Conservation (phyloP, 257 asterid genomes). For the Osmanthus fragrans region DNA sequence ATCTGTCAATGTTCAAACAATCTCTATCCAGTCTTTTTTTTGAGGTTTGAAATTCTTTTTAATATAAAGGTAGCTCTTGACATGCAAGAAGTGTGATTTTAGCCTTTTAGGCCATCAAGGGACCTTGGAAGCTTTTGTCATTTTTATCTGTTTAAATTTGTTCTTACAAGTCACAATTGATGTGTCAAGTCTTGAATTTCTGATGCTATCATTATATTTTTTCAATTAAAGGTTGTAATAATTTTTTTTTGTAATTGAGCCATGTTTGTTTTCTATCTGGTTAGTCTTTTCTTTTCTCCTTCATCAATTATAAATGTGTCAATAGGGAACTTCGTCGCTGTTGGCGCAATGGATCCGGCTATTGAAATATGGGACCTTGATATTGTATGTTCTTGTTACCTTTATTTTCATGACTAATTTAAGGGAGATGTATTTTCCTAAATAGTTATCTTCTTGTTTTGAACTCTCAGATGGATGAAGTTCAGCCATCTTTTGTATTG, state of each 20-base stretch:
- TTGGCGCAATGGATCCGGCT: conserved; percentile 91
- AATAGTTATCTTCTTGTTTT: conserved; percentile 9
- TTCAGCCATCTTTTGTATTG: conserved; percentile 71
- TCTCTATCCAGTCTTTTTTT: not conserved
- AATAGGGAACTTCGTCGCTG: conserved; percentile 83
- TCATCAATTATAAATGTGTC: conserved; percentile 1
- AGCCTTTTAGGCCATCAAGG: not conserved
- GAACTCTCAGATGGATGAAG: conserved; percentile 75
- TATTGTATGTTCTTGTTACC: conserved; percentile 48
- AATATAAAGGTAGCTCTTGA: not conserved
- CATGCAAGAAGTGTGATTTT: not conserved
- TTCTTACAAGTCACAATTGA: not conserved
- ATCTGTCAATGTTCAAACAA: not conserved
- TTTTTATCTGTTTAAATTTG: too few relatives aligned
- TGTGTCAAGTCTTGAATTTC: not conserved
- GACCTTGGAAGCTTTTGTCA: not conserved
- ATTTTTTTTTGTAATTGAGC: not conserved
- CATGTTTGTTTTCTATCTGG: not conserved
- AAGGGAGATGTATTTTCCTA: conserved; percentile 7
- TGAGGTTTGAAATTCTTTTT: not conserved
- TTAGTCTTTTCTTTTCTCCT: not conserved
- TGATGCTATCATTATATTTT: not conserved
- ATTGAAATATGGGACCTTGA: conserved; percentile 98
- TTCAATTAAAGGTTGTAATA: too few relatives aligned
- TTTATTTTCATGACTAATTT: conserved; percentile 6